phyloP scores from a whole-genome alignment of 352 stramenopile species.

The Detonula confervacea region DNA sequence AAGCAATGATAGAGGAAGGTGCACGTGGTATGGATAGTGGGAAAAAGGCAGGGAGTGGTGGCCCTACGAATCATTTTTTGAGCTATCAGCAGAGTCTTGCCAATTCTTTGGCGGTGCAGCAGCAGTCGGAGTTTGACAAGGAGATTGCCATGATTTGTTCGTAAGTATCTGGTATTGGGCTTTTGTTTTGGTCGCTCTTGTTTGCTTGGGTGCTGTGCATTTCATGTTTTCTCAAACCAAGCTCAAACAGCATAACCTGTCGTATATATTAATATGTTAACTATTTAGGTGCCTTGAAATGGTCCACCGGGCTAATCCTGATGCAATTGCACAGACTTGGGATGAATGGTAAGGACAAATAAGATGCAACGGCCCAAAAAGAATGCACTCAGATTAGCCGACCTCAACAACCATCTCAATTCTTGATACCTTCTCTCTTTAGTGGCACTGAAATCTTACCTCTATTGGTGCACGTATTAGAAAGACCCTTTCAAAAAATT shows the following conservation, averaged over 20 bases:
- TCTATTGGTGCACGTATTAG: constrained; percentile 56
- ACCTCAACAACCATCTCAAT: too few relatives aligned
- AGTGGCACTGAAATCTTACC: constrained; percentile 59
- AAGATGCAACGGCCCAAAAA: background rate
- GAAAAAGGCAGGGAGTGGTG: background rate
- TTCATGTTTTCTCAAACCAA: too few relatives aligned
- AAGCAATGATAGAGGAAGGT: constrained; percentile 6
- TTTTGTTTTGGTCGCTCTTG: too few relatives aligned
- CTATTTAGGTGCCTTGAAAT: constrained; percentile 62
- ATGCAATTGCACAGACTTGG: constrained; percentile 68
- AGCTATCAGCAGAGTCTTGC: constrained; percentile 39
- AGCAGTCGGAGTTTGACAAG: constrained; percentile 54
- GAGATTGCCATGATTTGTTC: constrained; percentile 69
- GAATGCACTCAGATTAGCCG: background rate
- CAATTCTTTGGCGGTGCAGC: constrained; percentile 30
- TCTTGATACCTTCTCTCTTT: too few relatives aligned
- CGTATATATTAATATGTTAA: constrained; percentile 1
- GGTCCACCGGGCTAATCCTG: constrained; percentile 64
- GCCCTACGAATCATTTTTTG: constrained; percentile 30
- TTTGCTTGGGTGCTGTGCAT: too few relatives aligned
- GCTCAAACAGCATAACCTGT: too few relatives aligned
- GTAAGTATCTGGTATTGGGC: constrained; percentile 15
- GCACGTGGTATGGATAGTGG: background rate
- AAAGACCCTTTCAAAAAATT: constrained; percentile 61
- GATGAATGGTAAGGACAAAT: constrained; percentile 41